Evolutionary conservation across 768 basidiomycete species (phyloP), one percentile per base, ranked within the genome.

Genomic region (Mycena albidolilacea): DNA sequence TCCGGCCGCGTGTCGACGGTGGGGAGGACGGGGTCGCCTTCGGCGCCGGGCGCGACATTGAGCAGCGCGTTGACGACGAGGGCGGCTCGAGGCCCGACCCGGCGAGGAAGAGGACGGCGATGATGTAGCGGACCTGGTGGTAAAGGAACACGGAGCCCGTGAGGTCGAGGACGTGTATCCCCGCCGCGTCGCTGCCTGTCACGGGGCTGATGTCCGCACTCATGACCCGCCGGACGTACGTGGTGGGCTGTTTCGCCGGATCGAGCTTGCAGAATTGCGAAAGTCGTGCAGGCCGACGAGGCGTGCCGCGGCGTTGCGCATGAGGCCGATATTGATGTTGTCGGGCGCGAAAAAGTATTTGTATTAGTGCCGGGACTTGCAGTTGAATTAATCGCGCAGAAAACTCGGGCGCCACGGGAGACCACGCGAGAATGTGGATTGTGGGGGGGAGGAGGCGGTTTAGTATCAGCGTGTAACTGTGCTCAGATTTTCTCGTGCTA

Each of bases 231-330:
- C 97, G 87, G 30, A 80, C 85, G 82, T 97, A 97, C 70, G 89
- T 87, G 23, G 92, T 91, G 73, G 98, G 93, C 82, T 98, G 97
- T 81, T 98, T 98, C 44, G 91, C 87, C 0, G 95, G 89, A 80
- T 99, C 98, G 23, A 99, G 83, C 80, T 97, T 98, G 86, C 95
- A 98, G 44, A 98, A 79, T 99, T 99, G 17, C 97, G 91, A 79
- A 98, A 99, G 83, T 98, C 97, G 84, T 98, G 97, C 73, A 93
- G 91, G 44, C 97, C 97, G 38, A 96, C 81, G 60, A 99, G 86
- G 7, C 88, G 84, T 2, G 83, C 74, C 0, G 95, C 95, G 0
- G 90, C 97, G 43, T 89, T 86, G 72, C 87, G 89, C 97, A 99
- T 98, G 58, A 85, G 87, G 2, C 83, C 78, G 38, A 97, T 80